Percentiles rank a stretch among this genome's conserved stretches.
These are phyloP conservation scores for Phaeosphaeriaceae sp. DNA, from an alignment of 2,329 filamentous ascomycete genomes.

Conservation along the genomic window DNA sequence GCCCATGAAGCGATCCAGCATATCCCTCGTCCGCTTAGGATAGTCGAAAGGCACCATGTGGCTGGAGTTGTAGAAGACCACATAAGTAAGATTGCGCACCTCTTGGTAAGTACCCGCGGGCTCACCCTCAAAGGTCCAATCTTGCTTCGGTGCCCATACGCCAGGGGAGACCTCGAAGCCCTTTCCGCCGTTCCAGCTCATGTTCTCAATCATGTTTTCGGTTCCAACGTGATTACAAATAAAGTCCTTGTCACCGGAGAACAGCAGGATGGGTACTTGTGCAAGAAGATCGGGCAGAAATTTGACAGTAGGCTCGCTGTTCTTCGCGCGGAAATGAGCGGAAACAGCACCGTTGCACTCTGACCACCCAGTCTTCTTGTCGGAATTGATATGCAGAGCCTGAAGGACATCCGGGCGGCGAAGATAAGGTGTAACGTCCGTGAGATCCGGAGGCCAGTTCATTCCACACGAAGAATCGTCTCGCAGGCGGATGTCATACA, in stretches of 20 bases:
- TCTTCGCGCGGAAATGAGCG: slow-evolving; percentile 70
- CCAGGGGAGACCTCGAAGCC: slow-evolving; percentile 89
- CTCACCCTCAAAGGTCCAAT: slow-evolving; percentile 93
- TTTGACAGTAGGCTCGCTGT: slow-evolving; percentile 75
- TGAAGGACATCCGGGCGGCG: slow-evolving; percentile 77
- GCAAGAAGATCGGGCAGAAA: slow-evolving; percentile 80
- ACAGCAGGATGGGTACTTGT: slow-evolving; percentile 81
- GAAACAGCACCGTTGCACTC: slow-evolving; percentile 88
- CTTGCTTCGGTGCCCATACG: slow-evolving; percentile 86
- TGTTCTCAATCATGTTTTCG: slow-evolving; percentile 85
- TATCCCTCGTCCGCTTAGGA: slow-evolving; percentile 84
- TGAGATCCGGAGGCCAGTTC: slow-evolving; percentile 95
- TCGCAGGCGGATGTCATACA: slow-evolving; percentile 92
- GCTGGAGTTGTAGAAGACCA: slow-evolving; percentile 92
- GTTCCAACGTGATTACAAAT: slow-evolving; percentile 98
- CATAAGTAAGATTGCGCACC: slow-evolving; percentile 93
- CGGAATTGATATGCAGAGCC: slow-evolving; percentile 82
- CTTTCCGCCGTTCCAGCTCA: slow-evolving; percentile 89
- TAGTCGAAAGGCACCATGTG: slow-evolving; percentile 99
- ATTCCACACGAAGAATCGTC: slow-evolving; percentile 89
- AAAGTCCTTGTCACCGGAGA: slow-evolving; percentile 91
- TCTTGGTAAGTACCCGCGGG: slow-evolving; percentile 91
- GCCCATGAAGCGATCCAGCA: slow-evolving; percentile 95
- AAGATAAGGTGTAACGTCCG: slow-evolving; percentile 80
- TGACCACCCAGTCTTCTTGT: slow-evolving; percentile 86